Percentiles rank a stretch among this genome's conserved stretches.
Evolutionary conservation across 2,329 filamentous ascomycete genomes (phyloP).

Genomic region (Penicillium decumbens): DNA sequence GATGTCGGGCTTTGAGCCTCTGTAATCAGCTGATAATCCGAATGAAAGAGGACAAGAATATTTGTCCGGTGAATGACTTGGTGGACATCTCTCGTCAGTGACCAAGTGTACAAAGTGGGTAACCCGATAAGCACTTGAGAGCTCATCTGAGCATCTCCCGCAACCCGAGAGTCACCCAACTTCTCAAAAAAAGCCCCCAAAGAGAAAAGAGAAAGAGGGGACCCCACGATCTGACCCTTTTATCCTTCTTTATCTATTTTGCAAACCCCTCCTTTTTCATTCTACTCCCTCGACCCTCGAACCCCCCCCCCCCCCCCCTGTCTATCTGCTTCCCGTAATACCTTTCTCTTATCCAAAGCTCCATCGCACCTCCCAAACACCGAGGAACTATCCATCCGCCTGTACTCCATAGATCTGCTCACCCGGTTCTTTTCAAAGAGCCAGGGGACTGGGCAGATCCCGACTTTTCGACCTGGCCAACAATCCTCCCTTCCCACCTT

Average conservation of each 20-base stretch:
- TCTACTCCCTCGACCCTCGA: background rate
- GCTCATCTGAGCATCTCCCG: conserved; percentile 7
- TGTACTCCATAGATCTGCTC: conserved; percentile 35
- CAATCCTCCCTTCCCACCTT: conserved; percentile 57
- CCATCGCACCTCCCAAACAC: conserved; percentile 10
- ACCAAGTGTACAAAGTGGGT: background rate
- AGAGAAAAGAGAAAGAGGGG: background rate
- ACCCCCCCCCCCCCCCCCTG: no score
- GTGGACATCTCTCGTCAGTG: no score
- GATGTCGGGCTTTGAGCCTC: background rate
- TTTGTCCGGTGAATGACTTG: background rate
- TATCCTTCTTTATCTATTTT: background rate
- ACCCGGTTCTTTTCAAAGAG: conserved; percentile 43
- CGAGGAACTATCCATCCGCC: conserved; percentile 29
- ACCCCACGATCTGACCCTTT: background rate
- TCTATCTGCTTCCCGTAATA: background rate
- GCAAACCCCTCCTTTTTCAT: background rate
- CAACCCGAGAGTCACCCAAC: background rate
- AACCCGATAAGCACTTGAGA: background rate
- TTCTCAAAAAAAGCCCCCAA: background rate
- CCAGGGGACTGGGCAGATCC: conserved; percentile 41
- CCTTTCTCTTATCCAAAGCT: background rate
- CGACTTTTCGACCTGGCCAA: conserved; percentile 67
- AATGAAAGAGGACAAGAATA: background rate
- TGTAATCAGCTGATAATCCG: background rate